Evolutionary conservation across 2,329 filamentous ascomycete genomes (phyloP).

Genomic region (Aspergillus sp.): DNA sequence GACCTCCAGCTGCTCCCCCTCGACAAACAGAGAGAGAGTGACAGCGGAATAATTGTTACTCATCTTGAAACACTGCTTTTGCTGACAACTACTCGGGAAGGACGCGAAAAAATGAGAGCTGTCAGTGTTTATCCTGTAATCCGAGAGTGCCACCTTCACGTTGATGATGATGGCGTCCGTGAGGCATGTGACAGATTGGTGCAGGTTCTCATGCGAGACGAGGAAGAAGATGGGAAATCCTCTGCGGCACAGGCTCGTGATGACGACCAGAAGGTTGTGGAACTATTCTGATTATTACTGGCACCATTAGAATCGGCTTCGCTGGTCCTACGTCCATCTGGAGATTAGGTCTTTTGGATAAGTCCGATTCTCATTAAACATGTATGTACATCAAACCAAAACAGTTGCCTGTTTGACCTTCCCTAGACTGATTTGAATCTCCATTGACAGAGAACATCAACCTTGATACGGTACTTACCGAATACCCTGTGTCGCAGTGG

Average conservation of each 20-base stretch:
- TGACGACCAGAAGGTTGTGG: constrained; percentile 48
- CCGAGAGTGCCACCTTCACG: constrained; percentile 76
- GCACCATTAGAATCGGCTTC: neutral
- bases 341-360: neutral
- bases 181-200: constrained; percentile 88
- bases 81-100: constrained; percentile 73
- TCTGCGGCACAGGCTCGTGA: constrained; percentile 38
- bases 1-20: constrained; percentile 87
- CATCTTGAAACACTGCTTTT: constrained; percentile 87
- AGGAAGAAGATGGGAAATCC: constrained; percentile 57
- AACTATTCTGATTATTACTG: constrained; percentile 43
- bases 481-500: no score
- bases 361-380: no score
- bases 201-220: constrained; percentile 81
- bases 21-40: constrained; percentile 81
- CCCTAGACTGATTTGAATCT: no score
- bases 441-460: no score
- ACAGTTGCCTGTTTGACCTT: no score
- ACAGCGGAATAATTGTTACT: constrained; percentile 74
- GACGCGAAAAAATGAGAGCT: constrained; percentile 70
- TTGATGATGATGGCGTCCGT: constrained; percentile 74
- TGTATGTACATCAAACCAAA: no score
- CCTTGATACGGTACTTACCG: no score
- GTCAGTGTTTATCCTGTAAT: constrained; percentile 87
- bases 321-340: neutral